phyloP scores from a whole-genome alignment of 1,284 basidiomycete species.

The Apiotrichum siamense region DNA sequence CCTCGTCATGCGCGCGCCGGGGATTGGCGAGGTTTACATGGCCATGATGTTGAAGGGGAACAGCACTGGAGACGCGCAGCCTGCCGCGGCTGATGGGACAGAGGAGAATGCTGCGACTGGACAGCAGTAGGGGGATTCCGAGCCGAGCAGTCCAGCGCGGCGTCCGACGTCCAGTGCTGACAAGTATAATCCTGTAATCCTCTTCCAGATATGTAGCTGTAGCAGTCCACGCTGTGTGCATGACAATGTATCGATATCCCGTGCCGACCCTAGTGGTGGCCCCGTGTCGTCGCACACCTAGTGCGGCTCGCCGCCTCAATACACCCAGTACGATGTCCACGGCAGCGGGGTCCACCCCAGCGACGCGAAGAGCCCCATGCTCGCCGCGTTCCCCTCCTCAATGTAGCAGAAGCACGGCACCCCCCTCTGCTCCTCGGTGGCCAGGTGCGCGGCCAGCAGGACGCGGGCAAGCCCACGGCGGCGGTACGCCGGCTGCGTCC shows the following conservation, averaged over 20 bases:
- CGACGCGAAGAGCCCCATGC: neutral
- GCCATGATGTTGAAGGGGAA: slow-evolving; percentile 7
- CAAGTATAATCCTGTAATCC: no score
- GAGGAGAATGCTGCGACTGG: neutral
- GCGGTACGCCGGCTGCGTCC: slow-evolving; percentile 18
- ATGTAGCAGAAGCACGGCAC: slow-evolving; percentile 1
- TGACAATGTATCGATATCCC: neutral
- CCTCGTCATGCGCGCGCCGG: slow-evolving; percentile 13
- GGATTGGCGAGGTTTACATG: slow-evolving; percentile 20
- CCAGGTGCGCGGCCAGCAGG: slow-evolving; percentile 18
- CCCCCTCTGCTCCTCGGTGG: neutral
- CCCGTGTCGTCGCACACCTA: slow-evolving; percentile 3
- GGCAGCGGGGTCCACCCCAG: slow-evolving; percentile 1
- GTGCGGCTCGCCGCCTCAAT: no score
- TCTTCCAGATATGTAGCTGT: no score
- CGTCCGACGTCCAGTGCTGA: no score
- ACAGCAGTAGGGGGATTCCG: no score
- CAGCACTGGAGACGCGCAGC: neutral
- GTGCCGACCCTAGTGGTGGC: no score
- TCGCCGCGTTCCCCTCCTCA: slow-evolving; percentile 1
- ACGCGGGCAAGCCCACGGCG: slow-evolving; percentile 23
- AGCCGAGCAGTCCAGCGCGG: no score
- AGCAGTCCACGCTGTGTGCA: neutral
- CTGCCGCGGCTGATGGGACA: neutral
- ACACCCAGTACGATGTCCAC: slow-evolving; percentile 1